A percentile compares a stretch with the other conserved stretches of the same genome.
Conservation (phyloP, 1,284 basidiomycete species). For the Pseudozyma pruni region DNA sequence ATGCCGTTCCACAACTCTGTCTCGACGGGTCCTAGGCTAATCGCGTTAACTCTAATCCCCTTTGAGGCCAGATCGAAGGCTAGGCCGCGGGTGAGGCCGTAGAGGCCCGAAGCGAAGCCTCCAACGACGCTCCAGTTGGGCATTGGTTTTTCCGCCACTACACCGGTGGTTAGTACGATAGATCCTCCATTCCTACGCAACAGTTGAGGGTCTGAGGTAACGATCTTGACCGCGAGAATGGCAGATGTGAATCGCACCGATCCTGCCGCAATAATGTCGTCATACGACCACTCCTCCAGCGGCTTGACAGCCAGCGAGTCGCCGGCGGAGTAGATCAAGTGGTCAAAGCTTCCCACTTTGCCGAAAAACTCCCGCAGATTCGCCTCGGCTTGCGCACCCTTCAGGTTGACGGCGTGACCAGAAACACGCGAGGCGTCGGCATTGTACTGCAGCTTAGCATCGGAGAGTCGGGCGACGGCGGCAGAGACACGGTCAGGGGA, state of each 20-base stretch:
- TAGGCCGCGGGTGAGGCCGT: conserved; percentile 26
- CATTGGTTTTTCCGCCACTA: conserved; percentile 26
- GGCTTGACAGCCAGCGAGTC: conserved; percentile 16
- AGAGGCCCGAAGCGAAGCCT: conserved; percentile 15
- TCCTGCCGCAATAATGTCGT: conserved; percentile 27
- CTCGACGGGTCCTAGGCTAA: conserved; percentile 35
- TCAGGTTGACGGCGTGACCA: conserved; percentile 34
- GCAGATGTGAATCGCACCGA: conserved; percentile 24
- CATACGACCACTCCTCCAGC: conserved; percentile 20
- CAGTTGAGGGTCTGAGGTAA: conserved; percentile 1
- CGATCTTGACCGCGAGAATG: conserved; percentile 39
- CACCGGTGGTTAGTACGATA: conserved; percentile 42
- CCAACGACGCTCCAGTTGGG: conserved; percentile 16
- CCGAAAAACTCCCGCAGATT: conserved; percentile 24
- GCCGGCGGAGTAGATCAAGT: conserved; percentile 47
- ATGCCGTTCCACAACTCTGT: conserved; percentile 43
- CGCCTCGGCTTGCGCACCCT: conserved; percentile 16
- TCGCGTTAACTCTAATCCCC: conserved; percentile 42
- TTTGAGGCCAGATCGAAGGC: conserved; percentile 33
- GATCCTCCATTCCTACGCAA: conserved; percentile 7
- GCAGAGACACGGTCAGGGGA: conserved; percentile 11
- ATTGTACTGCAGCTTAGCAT: conserved; percentile 39
- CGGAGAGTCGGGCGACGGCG: conserved; percentile 28
- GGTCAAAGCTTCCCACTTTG: conserved; percentile 42
- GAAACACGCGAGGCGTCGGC: conserved; percentile 33